Evolutionary conservation across 768 basidiomycete species (phyloP).

Genomic region (Rhodotorula kratochvilovae): DNA sequence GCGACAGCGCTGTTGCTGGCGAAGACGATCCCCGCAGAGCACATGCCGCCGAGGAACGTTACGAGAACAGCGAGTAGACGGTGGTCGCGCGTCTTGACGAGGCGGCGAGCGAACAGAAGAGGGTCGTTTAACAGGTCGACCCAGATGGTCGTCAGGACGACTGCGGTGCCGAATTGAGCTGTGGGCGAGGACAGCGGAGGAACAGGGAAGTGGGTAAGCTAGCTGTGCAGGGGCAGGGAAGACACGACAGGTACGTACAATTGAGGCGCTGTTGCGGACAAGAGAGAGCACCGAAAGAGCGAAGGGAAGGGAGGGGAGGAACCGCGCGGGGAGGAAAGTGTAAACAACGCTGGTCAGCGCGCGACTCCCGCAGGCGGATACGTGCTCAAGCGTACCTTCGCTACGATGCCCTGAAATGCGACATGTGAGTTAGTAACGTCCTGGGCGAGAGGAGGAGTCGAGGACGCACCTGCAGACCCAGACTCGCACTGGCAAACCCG

Average conservation of each 20-base stretch:
- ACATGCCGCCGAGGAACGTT: conserved; percentile 73
- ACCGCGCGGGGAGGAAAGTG: neutral
- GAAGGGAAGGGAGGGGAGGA: no score
- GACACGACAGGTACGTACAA: no score
- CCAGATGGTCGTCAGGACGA: conserved; percentile 61
- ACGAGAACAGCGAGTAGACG: conserved; percentile 57
- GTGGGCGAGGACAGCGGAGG: no score
- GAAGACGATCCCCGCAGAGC: conserved; percentile 28
- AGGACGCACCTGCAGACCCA: conserved; percentile 63
- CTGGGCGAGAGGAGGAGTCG: no score
- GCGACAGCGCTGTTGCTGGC: conserved; percentile 21
- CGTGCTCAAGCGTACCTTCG: conserved; percentile 62
- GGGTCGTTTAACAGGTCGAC: conserved; percentile 82
- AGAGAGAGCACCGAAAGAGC: no score
- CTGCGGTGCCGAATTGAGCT: conserved; percentile 40
- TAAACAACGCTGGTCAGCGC: neutral
- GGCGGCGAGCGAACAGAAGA: conserved; percentile 59
- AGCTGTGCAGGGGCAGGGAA: conserved; percentile 43
- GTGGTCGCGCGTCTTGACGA: conserved; percentile 64
- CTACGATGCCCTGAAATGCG: conserved; percentile 61
- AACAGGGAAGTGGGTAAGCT: conserved; percentile 39
- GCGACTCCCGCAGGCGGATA: accelerated
- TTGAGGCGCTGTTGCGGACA: conserved; percentile 1
- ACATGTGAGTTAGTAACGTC: neutral
- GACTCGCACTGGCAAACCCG: conserved; percentile 70